A percentile compares a stretch with the other conserved stretches of the same genome.
Conservation (phyloP, 148 eudicot genomes). For the Pouteria glomerata region DNA sequence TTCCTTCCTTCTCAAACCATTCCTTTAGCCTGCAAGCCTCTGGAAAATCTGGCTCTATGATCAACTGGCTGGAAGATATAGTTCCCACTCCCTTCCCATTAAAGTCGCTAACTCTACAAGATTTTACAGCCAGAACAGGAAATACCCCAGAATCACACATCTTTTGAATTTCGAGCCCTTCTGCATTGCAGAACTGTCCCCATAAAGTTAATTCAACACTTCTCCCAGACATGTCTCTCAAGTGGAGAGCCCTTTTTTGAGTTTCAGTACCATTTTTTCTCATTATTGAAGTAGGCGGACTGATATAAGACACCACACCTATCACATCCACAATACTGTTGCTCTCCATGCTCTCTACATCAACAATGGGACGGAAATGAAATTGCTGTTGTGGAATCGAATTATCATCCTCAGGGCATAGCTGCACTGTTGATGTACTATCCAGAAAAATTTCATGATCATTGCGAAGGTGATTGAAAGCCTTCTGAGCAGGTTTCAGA, state of each 20-base stretch:
- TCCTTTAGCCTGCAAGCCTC: constrained; percentile 60
- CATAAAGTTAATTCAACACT: constrained; percentile 87
- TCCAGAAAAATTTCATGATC: constrained; percentile 80
- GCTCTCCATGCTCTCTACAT: constrained; percentile 61
- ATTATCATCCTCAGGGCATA: constrained; percentile 66
- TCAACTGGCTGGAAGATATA: constrained; percentile 52
- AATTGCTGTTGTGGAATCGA: constrained; percentile 73
- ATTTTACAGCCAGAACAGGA: constrained; percentile 84
- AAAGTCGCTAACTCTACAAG: constrained; percentile 69
- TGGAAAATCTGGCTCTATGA: constrained; percentile 85
- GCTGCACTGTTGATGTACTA: constrained; percentile 57
- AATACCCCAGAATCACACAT: constrained; percentile 70
- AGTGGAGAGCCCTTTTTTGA: constrained; percentile 66
- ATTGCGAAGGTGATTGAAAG: constrained; percentile 69
- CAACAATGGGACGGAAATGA: constrained; percentile 66
- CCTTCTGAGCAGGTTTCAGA: constrained; percentile 75
- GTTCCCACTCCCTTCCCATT: constrained; percentile 86
- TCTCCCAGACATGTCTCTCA: constrained; percentile 84
- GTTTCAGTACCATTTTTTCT: constrained; percentile 82
- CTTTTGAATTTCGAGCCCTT: constrained; percentile 69
- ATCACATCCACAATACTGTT: constrained; percentile 63
- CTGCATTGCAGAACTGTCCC: constrained; percentile 83
- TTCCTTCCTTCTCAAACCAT: constrained; percentile 83
- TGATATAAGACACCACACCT: constrained; percentile 72
- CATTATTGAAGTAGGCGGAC: constrained; percentile 63